phyloP scores from a whole-genome alignment of 805 yeast genomes.

The Vanderwaltozyma polyspora region DNA sequence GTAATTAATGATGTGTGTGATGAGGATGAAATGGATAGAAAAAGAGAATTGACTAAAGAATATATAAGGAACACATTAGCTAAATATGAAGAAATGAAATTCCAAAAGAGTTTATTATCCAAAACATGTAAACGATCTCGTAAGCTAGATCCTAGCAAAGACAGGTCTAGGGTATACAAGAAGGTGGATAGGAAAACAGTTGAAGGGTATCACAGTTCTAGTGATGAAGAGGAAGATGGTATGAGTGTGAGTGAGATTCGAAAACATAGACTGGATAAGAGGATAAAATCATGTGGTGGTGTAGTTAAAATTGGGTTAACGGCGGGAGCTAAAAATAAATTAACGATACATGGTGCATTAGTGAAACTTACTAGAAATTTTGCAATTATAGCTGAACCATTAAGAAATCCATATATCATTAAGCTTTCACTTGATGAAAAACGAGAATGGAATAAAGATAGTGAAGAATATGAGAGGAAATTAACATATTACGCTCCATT shows the following conservation, averaged over 20 bases:
- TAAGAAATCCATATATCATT: constrained; percentile 20
- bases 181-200: constrained; percentile 14
- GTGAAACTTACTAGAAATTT: constrained; percentile 4
- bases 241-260: constrained; percentile 12
- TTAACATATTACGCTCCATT: constrained; percentile 8
- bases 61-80: constrained; percentile 32
- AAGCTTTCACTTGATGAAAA: constrained; percentile 13
- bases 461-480: constrained; percentile 1
- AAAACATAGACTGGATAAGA: constrained; percentile 8
- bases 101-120: constrained; percentile 10
- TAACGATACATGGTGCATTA: neutral
- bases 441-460: constrained; percentile 9
- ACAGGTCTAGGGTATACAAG: constrained; percentile 13
- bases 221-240: constrained; percentile 24
- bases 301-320: constrained; percentile 15
- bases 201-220: constrained; percentile 19
- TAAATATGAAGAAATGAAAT: constrained; percentile 20
- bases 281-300: constrained; percentile 14
- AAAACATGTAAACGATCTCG: constrained; percentile 7
- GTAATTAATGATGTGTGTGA: constrained; percentile 38
- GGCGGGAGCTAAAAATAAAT: neutral
- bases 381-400: constrained; percentile 25
- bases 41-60: constrained; percentile 39
- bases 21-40: constrained; percentile 38
- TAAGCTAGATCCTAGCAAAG: constrained; percentile 11